Evolutionary conservation across 345 rosid species (phyloP).

Genomic region (Aethionema arabicum): DNA sequence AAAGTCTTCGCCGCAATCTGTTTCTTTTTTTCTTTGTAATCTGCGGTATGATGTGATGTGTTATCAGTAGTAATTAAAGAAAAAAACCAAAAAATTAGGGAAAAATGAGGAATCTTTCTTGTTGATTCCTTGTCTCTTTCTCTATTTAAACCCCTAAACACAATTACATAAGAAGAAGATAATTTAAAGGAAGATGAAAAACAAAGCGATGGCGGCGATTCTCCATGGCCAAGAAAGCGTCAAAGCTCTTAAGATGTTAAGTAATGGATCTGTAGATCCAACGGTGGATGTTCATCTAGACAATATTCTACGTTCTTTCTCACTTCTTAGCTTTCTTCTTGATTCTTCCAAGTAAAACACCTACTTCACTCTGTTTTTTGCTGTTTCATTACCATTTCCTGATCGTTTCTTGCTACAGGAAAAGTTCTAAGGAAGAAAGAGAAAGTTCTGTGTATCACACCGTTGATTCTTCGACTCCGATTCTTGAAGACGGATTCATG

Average conservation of each 20-base stretch:
- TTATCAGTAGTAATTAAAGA: too few relatives aligned
- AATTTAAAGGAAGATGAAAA: too few relatives aligned
- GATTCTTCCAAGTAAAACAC: background rate
- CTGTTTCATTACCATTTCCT: background rate
- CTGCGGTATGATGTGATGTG: too few relatives aligned
- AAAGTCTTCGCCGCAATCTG: too few relatives aligned
- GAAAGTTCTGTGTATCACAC: background rate
- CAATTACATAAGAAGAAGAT: too few relatives aligned
- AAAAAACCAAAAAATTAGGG: too few relatives aligned
- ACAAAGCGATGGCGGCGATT: constrained; percentile 11
- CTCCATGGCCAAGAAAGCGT: constrained; percentile 30
- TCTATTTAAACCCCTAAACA: too few relatives aligned
- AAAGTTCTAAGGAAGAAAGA: background rate
- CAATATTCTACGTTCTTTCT: constrained; percentile 23
- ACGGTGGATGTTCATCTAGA: constrained; percentile 5
- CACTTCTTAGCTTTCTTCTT: constrained; percentile 7
- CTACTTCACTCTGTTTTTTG: background rate
- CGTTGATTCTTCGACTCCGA: background rate
- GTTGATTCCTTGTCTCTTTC: too few relatives aligned
- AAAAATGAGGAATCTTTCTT: too few relatives aligned
- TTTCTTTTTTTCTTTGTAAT: too few relatives aligned
- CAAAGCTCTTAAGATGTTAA: constrained; percentile 9
- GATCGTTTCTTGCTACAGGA: constrained; percentile 6
- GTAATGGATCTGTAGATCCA: background rate
- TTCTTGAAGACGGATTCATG: constrained; percentile 29